A percentile compares a stretch with the other conserved stretches of the same genome.
Evolutionary conservation across 2,329 filamentous ascomycete species (phyloP).

Genomic region (Ilyonectria mors-panacis): DNA sequence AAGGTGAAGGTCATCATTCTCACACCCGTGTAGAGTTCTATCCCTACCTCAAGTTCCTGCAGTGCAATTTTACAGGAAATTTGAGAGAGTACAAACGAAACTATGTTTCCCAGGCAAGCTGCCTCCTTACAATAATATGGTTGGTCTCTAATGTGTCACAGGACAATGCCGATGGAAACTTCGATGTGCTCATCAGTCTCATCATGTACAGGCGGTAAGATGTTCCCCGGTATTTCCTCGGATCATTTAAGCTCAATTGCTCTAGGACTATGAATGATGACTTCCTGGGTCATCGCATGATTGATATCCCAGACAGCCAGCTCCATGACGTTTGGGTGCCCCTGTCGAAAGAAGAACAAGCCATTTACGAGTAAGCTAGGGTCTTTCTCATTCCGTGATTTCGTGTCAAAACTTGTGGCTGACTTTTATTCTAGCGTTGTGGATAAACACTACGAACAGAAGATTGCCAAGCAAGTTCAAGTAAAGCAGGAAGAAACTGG

Average conservation of each 20-base stretch:
- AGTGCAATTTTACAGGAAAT: slow-evolving; percentile 32
- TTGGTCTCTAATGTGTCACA: slow-evolving; percentile 10
- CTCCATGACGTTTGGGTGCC: slow-evolving; percentile 42
- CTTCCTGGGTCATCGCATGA: slow-evolving; percentile 47
- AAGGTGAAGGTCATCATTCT: background rate
- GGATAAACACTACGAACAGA: background rate
- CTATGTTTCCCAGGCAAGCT: slow-evolving; percentile 41
- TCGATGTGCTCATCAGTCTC: slow-evolving; percentile 39
- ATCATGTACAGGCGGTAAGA: slow-evolving; percentile 51
- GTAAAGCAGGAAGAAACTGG: background rate
- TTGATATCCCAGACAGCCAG: slow-evolving; percentile 41
- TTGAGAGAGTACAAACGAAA: slow-evolving; percentile 25
- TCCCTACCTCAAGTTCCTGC: slow-evolving; percentile 53
- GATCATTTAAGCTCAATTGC: too few species aligned
- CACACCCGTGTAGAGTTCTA: slow-evolving; percentile 51
- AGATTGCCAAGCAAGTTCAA: background rate
- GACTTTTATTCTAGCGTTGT: slow-evolving; percentile 7
- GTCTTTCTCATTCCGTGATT: too few species aligned
- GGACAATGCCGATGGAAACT: slow-evolving; percentile 26
- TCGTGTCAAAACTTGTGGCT: background rate
- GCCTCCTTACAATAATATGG: too few species aligned
- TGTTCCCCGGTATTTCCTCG: too few species aligned
- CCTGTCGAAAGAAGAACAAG: slow-evolving; percentile 45
- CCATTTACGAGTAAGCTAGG: slow-evolving; percentile 45
- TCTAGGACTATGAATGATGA: slow-evolving; percentile 46